These are phyloP conservation scores for Eutrema salsugineum DNA, from an alignment of 441 rosid species.

Conservation along the genomic window DNA sequence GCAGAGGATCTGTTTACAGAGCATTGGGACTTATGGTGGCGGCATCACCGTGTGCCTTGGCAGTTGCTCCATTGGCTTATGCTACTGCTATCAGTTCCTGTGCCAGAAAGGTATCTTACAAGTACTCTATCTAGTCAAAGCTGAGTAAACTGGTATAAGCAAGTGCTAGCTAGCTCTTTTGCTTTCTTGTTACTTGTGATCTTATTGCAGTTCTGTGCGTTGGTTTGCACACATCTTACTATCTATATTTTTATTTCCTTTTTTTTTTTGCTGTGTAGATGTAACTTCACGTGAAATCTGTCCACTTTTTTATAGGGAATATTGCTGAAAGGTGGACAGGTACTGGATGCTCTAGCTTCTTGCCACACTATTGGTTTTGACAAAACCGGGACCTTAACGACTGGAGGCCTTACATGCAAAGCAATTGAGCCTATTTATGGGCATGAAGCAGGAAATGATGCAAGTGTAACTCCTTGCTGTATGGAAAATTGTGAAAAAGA, in stretches of 20 bases:
- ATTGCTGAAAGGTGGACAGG: conserved; percentile 89
- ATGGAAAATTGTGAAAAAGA: conserved; percentile 77
- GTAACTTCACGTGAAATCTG: not conserved
- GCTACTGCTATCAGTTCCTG: conserved; percentile 95
- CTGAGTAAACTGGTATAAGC: not conserved
- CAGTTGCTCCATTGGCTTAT: conserved; percentile 98
- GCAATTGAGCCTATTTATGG: conserved; percentile 94
- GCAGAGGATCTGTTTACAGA: conserved; percentile 93
- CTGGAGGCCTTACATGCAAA: conserved; percentile 87
- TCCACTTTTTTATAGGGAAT: conserved; percentile 58
- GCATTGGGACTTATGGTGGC: conserved; percentile 97
- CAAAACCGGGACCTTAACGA: conserved; percentile 94
- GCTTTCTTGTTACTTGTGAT: not conserved
- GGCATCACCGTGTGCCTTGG: conserved; percentile 96
- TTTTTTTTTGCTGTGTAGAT: not conserved
- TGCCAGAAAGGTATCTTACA: conserved; percentile 73
- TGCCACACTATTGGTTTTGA: conserved; percentile 90
- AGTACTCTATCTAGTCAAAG: not conserved
- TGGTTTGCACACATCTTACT: not conserved
- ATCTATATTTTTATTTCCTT: too few species aligned
- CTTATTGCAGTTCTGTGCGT: not conserved
- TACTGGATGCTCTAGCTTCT: conserved; percentile 86
- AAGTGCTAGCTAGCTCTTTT: not conserved
- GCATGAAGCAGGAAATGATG: conserved; percentile 37
- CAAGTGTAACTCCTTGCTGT: conserved; percentile 53